Conservation (phyloP, 495 filamentous ascomycete species). For the Trichoderma asperelloides region DNA sequence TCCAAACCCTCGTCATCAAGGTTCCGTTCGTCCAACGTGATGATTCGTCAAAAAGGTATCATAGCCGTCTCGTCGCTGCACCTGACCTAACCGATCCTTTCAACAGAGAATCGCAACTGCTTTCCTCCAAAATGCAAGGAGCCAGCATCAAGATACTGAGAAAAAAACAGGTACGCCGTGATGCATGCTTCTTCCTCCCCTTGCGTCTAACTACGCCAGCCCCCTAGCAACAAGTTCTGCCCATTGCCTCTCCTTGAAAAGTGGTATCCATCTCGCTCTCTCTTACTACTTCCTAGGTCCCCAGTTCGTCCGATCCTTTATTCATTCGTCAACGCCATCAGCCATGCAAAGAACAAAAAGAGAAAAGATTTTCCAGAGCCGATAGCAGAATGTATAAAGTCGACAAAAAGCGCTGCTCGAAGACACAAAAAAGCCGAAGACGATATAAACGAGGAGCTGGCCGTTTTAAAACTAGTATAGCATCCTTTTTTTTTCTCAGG, state of each 20-base stretch:
- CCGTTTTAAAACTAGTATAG: not conserved
- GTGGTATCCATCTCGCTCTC: not conserved
- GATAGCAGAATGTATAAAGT: not conserved
- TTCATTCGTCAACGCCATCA: not conserved
- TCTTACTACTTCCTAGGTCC: not conserved
- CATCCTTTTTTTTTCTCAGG: not conserved
- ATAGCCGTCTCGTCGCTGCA: not conserved
- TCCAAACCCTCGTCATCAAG: not conserved
- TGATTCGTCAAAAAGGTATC: conserved; percentile 2
- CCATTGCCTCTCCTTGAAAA: not conserved
- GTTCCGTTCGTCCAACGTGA: conserved; percentile 3
- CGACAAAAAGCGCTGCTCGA: conserved; percentile 1
- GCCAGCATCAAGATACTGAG: not conserved
- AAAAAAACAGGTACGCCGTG: not conserved
- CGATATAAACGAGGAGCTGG: conserved; percentile 3
- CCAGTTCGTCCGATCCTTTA: not conserved
- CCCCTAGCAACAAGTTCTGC: not conserved
- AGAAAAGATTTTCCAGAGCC: conserved; percentile 3
- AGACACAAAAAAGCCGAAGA: not conserved
- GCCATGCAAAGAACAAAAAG: conserved; percentile 5
- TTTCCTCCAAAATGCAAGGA: not conserved
- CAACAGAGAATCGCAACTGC: not conserved
- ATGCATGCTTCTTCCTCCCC: not conserved
- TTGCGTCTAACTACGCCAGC: conserved; percentile 1
- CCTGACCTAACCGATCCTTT: conserved; percentile 5